These are phyloP conservation scores for Marasmius oreades DNA, from an alignment of 1,284 basidiomycete genomes.

Conservation along the genomic window DNA sequence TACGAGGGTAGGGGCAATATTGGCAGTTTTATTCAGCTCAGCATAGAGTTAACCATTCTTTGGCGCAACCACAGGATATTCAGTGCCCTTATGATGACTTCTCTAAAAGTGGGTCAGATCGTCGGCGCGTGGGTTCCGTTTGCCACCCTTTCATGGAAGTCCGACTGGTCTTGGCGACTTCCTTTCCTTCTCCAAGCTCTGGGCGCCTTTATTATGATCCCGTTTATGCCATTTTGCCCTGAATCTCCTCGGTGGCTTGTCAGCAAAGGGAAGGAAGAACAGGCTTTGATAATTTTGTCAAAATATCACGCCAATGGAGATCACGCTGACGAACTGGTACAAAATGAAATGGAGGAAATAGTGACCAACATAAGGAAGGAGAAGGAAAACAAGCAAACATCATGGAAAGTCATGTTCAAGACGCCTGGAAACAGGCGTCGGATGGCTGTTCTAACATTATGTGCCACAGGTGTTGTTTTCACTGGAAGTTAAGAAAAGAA, in stretches of 20 bases:
- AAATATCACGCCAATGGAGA: constrained; percentile 76
- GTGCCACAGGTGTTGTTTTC: neutral
- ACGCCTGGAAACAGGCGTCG: constrained; percentile 57
- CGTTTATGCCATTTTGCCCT: constrained; percentile 58
- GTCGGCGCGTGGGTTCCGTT: constrained; percentile 64
- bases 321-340: constrained; percentile 65
- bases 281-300: constrained; percentile 60
- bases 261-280: constrained; percentile 58
- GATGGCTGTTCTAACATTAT: neutral
- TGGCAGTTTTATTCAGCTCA: neutral
- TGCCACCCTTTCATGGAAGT: constrained; percentile 63
- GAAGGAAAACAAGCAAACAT: constrained; percentile 44
- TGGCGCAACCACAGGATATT: neutral
- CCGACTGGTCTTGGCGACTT: constrained; percentile 72
- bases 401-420: constrained; percentile 56
- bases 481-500: neutral
- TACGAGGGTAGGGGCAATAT: neutral
- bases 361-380: constrained; percentile 67
- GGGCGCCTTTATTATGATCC: constrained; percentile 59
- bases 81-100: neutral
- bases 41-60: too few species aligned
- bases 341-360: constrained; percentile 75
- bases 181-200: constrained; percentile 65
- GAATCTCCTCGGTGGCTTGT: constrained; percentile 74
- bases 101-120: neutral